Conservation (phyloP, 306 rosid species). For the Fragaria vesca region DNA sequence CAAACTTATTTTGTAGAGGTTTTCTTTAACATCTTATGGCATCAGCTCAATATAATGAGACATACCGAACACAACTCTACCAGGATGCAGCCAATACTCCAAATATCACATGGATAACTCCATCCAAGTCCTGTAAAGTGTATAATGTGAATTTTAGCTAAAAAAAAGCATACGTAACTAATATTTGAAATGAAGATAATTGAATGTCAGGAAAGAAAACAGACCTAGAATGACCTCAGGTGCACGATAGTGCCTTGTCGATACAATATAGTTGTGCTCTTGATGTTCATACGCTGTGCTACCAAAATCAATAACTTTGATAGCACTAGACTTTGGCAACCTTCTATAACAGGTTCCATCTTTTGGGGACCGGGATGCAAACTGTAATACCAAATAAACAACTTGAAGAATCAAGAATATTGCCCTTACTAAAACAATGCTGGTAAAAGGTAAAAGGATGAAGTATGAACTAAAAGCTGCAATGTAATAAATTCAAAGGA, state of each 20-base stretch:
- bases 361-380: conserved; percentile 53
- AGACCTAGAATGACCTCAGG: conserved; percentile 89
- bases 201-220: not conserved
- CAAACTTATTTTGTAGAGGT: not conserved
- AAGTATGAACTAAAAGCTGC: no score
- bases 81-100: conserved; percentile 90
- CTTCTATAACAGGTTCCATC: conserved; percentile 54
- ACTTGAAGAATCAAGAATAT: not conserved
- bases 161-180: not conserved
- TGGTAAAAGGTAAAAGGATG: not conserved
- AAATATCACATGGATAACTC: conserved; percentile 80
- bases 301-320: conserved; percentile 86
- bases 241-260: conserved; percentile 87
- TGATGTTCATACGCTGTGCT: conserved; percentile 75
- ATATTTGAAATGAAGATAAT: not conserved
- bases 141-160: not conserved
- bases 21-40: not conserved
- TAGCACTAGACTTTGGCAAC: conserved; percentile 77
- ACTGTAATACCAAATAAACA: conserved; percentile 33
- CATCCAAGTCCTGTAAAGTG: conserved; percentile 68
- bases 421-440: not conserved
- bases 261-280: conserved; percentile 73
- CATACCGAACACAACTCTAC: conserved; percentile 78
- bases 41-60: not conserved
- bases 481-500: not conserved